A percentile compares a stretch with the other conserved stretches of the same genome.
These are phyloP conservation scores for Gossypium turneri DNA, from an alignment of 345 rosid genomes.

Conservation along the genomic window DNA sequence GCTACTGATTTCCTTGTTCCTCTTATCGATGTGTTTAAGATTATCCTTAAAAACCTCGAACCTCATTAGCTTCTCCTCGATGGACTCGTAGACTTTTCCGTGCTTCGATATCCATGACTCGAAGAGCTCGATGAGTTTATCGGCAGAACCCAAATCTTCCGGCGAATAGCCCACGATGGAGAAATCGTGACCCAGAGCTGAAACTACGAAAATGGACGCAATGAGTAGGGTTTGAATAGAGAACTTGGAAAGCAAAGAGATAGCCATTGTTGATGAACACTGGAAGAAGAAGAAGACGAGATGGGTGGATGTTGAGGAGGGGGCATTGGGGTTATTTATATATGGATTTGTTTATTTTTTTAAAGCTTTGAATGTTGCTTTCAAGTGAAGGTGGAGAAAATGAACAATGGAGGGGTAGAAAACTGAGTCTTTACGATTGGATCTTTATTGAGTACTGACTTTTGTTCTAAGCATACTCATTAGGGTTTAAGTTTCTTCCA, in stretches of 20 bases:
- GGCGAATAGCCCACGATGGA: conserved; percentile 73
- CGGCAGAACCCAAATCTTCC: conserved; percentile 51
- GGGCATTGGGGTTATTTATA: conserved; percentile 24
- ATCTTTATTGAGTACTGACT: background rate
- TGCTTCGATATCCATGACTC: conserved; percentile 73
- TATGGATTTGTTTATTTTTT: conserved; percentile 6
- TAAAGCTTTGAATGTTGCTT: conserved; percentile 33
- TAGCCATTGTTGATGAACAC: conserved; percentile 27
- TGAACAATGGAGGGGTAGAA: background rate
- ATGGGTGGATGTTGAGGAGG: conserved; percentile 18
- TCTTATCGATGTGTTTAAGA: conserved; percentile 65
- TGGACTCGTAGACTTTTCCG: conserved; percentile 45
- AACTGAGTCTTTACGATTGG: conserved; percentile 7
- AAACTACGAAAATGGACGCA: conserved; percentile 30
- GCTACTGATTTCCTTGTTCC: conserved; percentile 49
- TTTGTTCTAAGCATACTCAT: conserved; percentile 6
- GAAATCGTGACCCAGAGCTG: conserved; percentile 51
- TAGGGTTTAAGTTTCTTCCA: background rate
- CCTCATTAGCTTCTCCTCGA: conserved; percentile 62
- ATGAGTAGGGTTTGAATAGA: conserved; percentile 32
- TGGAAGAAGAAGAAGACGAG: conserved; percentile 11
- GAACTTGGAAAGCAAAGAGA: conserved; percentile 21
- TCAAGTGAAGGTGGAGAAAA: conserved; percentile 40
- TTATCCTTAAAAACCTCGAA: conserved; percentile 76
- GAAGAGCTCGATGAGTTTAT: conserved; percentile 59